phyloP scores from a whole-genome alignment of 331 rosid species.

The Saraca asoca region DNA sequence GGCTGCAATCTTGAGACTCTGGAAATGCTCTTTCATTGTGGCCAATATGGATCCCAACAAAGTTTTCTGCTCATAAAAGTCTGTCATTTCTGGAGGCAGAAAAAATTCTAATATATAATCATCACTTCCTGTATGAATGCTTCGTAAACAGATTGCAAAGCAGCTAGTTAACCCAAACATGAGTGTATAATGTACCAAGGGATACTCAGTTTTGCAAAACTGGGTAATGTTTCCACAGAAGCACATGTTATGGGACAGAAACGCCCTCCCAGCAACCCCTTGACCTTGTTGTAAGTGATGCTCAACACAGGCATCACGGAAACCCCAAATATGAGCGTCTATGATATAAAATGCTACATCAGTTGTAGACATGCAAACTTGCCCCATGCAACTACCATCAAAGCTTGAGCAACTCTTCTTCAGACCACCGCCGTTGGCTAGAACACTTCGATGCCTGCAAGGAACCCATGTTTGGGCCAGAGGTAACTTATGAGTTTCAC shows the following conservation, averaged over 20 bases:
- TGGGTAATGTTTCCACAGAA: slow-evolving; percentile 72
- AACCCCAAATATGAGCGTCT: slow-evolving; percentile 92
- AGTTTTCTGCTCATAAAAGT: slow-evolving; percentile 52
- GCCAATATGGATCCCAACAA: slow-evolving; percentile 77
- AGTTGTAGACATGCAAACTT: slow-evolving; percentile 91
- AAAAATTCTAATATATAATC: slow-evolving; percentile 87
- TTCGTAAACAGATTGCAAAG: slow-evolving; percentile 82
- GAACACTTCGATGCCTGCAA: slow-evolving; percentile 82
- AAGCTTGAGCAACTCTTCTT: slow-evolving; percentile 85
- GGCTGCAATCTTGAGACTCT: slow-evolving; percentile 79
- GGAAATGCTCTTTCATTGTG: slow-evolving; percentile 74
- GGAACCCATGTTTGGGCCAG: slow-evolving; percentile 99
- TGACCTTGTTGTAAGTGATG: slow-evolving; percentile 94
- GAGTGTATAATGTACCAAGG: slow-evolving; percentile 91
- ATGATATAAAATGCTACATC: slow-evolving; percentile 81
- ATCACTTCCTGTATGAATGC: slow-evolving; percentile 74
- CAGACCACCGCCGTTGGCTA: slow-evolving; percentile 84
- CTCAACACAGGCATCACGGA: slow-evolving; percentile 86
- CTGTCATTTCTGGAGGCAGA: slow-evolving; percentile 65
- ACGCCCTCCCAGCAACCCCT: slow-evolving; percentile 95
- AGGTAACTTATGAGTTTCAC: slow-evolving; percentile 87
- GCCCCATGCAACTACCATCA: slow-evolving; percentile 93
- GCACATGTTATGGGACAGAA: slow-evolving; percentile 63
- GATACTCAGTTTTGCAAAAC: slow-evolving; percentile 86
- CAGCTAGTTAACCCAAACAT: slow-evolving; percentile 80